Evolutionary conservation across 371 early-diverging fungal genomes (phyloP), one percentile per base, ranked within the genome.

Genomic region (Funneliformis caledonium): DNA sequence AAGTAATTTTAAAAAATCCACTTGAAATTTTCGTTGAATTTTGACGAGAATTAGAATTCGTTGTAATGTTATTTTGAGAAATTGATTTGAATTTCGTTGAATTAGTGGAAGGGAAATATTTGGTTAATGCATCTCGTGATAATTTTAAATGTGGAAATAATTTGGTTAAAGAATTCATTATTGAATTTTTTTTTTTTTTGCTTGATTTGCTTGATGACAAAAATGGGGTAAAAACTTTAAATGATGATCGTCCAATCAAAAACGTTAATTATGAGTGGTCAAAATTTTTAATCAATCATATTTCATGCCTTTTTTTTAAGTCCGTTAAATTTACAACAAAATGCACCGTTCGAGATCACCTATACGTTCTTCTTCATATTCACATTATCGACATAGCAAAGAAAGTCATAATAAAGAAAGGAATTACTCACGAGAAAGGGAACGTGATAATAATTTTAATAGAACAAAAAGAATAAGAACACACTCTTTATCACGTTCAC

Each of bases 1-100:
- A 52, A 9, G 84, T 84, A 12, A 84, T 82, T 64, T 83, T 83
- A 65, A 82, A 82, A 61, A 56, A 83, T 31, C 78, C 81, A 11
- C 52, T 70, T 37, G 47, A 43, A 69, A 65, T 12, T 65, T 65
- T 56, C 6, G 56, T 12, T 56, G 56, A 56, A 56, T 56, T 56
- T 56, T 56, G 19, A 56, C 19, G 56, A 56, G 56, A 14, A 52
- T 5, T 1, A 37, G 1, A 37, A 37, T 37, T 3, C 37, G 37
- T 37, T 37, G 37, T 37, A 37, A 37, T 37, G 1, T 37, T 37
- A 37, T 37, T 52, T 52, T 52, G 52, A 52, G 52, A 56, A 56
- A 56, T 19, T 19, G 19, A 56, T 16, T n/a, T 56, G 7, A 7
- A 56, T 19, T 56, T 19, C 37, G 37, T 37, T 37, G 37, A 37